phyloP scores from a whole-genome alignment of 2,329 filamentous ascomycete species.

The Raffaelea ambrosiae region DNA sequence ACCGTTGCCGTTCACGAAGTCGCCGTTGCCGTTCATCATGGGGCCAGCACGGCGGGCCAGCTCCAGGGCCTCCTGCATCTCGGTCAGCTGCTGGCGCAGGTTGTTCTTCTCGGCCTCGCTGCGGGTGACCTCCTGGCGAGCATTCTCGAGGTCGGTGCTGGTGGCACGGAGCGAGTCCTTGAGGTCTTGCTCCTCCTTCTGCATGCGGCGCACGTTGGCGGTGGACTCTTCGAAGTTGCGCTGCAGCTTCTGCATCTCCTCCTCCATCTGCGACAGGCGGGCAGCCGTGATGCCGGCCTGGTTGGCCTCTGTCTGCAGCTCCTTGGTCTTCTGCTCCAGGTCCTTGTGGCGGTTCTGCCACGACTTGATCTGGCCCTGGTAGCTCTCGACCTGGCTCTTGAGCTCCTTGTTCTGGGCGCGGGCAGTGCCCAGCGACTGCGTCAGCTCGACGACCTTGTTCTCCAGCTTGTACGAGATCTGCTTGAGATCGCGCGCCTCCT shows the following conservation, averaged over 20 bases:
- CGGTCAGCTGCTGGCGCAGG: constrained; percentile 78
- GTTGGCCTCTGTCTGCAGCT: constrained; percentile 92
- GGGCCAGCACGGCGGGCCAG: constrained; percentile 71
- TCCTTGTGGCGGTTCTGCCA: constrained; percentile 91
- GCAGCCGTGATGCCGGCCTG: constrained; percentile 94
- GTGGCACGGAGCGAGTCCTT: constrained; percentile 74
- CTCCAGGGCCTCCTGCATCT: constrained; percentile 89
- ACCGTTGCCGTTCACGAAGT: constrained; percentile 9
- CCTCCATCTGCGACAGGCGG: constrained; percentile 82
- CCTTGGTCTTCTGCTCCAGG: constrained; percentile 81
- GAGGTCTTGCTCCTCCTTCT: constrained; percentile 84
- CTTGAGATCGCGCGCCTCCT: constrained; percentile 96
- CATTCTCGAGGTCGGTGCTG: constrained; percentile 70
- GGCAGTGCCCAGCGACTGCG: constrained; percentile 83
- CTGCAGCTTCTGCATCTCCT: constrained; percentile 90
- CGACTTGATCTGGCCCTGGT: constrained; percentile 91
- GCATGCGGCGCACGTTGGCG: constrained; percentile 82
- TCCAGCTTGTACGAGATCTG: constrained; percentile 99
- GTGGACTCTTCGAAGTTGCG: constrained; percentile 83
- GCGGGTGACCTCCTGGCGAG: constrained; percentile 64
- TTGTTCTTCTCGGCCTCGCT: constrained; percentile 80
- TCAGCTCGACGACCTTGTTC: constrained; percentile 98
- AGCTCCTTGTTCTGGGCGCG: constrained; percentile 92
- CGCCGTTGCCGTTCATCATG: constrained; percentile 47
- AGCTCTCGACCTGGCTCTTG: constrained; percentile 82